Conservation (phyloP, 768 basidiomycete genomes). For the Mycena venus region DNA sequence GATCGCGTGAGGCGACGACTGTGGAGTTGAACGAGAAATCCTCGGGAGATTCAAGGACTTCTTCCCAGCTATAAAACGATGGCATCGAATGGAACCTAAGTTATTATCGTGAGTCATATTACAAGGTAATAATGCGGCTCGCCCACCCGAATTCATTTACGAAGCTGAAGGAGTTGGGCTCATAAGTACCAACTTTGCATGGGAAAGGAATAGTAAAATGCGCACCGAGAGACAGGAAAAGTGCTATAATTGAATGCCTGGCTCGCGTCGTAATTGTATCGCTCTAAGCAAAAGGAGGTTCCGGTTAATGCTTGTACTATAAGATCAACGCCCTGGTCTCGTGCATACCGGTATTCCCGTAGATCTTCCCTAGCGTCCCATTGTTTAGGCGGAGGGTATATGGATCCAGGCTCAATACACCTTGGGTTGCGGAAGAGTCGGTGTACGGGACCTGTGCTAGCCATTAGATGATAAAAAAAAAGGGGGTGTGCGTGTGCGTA, state of each 20-base stretch:
- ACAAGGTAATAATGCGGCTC: neutral
- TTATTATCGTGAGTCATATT: neutral
- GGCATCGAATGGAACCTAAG: constrained; percentile 74
- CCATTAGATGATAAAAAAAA: neutral
- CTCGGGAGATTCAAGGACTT: constrained; percentile 61
- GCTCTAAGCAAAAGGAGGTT: constrained; percentile 53
- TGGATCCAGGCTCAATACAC: constrained; percentile 69
- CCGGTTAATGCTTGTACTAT: no score
- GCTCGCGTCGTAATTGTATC: constrained; percentile 68
- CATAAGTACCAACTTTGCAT: neutral
- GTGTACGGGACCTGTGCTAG: constrained; percentile 64
- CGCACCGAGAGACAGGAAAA: constrained; percentile 62
- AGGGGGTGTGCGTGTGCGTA: constrained; percentile 37
- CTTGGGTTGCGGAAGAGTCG: constrained; percentile 70
- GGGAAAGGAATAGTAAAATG: neutral
- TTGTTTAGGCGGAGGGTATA: constrained; percentile 65
- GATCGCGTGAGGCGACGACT: constrained; percentile 67
- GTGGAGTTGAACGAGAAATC: constrained; percentile 73
- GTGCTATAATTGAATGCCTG: constrained; percentile 68
- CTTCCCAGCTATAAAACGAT: constrained; percentile 72
- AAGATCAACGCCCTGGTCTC: no score
- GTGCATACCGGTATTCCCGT: constrained; percentile 65
- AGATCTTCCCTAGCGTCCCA: constrained; percentile 64
- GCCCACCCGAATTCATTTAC: constrained; percentile 71
- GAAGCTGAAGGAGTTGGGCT: constrained; percentile 51